Percentiles rank a stretch among this genome's conserved stretches.
Evolutionary conservation across 192 early-diverging fungal genomes (phyloP).

Genomic region (Coemansia sp.): DNA sequence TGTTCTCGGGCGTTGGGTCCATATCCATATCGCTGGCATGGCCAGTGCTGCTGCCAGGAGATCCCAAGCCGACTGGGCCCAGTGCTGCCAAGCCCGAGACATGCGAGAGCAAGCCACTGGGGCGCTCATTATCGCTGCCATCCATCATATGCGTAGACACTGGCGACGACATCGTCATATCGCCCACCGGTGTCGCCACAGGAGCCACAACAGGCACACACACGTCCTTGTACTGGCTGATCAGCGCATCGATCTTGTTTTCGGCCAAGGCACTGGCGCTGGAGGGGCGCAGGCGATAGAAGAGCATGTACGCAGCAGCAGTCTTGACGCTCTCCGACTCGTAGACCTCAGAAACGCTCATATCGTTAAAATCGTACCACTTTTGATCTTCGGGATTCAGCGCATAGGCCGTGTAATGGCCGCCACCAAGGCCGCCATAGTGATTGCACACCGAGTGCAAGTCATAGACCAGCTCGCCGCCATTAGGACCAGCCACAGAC

Average conservation of each 20-base stretch:
- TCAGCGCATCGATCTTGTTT: constrained; percentile 25
- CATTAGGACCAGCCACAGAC: constrained; percentile 31
- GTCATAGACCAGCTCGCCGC: constrained; percentile 60
- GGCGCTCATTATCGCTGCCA: constrained; percentile 8
- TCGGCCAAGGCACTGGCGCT: constrained; percentile 5
- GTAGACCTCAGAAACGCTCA: constrained; percentile 54
- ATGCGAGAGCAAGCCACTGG: not conserved
- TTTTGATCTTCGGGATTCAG: constrained; percentile 60
- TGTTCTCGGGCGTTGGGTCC: not conserved
- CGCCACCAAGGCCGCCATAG: constrained; percentile 78
- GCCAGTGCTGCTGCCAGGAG: constrained; percentile 16
- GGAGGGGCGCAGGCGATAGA: constrained; percentile 31
- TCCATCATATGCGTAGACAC: constrained; percentile 5
- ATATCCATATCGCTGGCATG: constrained; percentile 30
- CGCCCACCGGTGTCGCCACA: not conserved
- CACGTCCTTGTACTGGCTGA: constrained; percentile 19
- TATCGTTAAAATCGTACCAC: constrained; percentile 86
- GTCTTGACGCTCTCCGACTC: constrained; percentile 28
- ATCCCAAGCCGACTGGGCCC: constrained; percentile 10
- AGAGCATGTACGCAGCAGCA: constrained; percentile 51
- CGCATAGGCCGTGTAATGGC: constrained; percentile 84
- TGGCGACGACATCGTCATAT: constrained; percentile 19
- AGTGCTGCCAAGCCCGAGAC: constrained; percentile 4
- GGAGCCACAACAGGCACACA: not conserved
- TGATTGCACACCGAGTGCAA: constrained; percentile 79